Evolutionary conservation across 495 filamentous ascomycete species (phyloP).

Genomic region (Hyaloscypha finlandica): DNA sequence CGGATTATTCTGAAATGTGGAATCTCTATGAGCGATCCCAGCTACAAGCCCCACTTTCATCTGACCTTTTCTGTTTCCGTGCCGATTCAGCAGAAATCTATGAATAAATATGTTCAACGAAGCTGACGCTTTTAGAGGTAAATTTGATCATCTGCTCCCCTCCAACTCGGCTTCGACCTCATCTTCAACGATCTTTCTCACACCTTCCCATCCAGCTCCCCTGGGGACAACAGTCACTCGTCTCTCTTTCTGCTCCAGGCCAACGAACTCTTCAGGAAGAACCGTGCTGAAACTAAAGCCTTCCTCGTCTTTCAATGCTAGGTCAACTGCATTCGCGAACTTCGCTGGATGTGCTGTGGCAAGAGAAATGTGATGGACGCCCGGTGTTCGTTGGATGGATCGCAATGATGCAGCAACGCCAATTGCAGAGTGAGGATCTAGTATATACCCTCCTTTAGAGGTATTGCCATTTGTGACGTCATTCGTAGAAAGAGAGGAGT

Average conservation of each 20-base stretch:
- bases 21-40: too few species aligned
- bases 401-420: conserved; percentile 73
- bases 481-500: conserved; percentile 42
- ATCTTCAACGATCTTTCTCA: conserved; percentile 57
- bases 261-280: conserved; percentile 76
- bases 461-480: conserved; percentile 13
- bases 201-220: conserved; percentile 52
- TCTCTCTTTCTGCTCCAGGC: conserved; percentile 65
- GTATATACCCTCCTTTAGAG: conserved; percentile 64
- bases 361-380: conserved; percentile 68
- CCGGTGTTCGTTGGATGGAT: conserved; percentile 52
- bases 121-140: background rate
- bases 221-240: conserved; percentile 57
- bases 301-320: conserved; percentile 65
- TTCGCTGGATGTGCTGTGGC: conserved; percentile 95
- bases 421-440: conserved; percentile 91
- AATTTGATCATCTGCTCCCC: background rate
- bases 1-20: too few species aligned
- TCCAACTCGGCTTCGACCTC: conserved; percentile 47
- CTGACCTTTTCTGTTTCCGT: too few species aligned
- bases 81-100: too few species aligned
- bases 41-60: too few species aligned
- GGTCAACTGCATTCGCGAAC: conserved; percentile 76
- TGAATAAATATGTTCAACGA: background rate
- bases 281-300: conserved; percentile 73